phyloP scores from a whole-genome alignment of 2,329 filamentous ascomycete species.

The Nannizzia gypsea region DNA sequence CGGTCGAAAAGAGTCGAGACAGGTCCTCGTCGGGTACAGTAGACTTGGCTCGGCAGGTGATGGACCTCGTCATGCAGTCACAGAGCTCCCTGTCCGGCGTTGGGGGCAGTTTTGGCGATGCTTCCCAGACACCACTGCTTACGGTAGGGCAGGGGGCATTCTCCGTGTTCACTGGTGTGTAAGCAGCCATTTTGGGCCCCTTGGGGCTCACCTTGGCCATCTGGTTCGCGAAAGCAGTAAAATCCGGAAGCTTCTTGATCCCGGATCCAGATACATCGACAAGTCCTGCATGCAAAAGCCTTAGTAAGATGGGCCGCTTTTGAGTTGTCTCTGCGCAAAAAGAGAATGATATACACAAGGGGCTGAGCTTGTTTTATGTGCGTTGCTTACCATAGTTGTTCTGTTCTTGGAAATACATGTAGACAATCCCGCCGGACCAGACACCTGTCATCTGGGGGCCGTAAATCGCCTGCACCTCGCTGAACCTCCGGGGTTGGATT shows the following conservation, averaged over 20 bases:
- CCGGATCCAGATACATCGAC: slow-evolving; percentile 52
- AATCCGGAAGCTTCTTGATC: slow-evolving; percentile 62
- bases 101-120: slow-evolving; percentile 60
- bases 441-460: slow-evolving; percentile 67
- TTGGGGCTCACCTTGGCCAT: slow-evolving; percentile 57
- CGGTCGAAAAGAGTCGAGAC: slow-evolving; percentile 51
- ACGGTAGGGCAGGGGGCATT: slow-evolving; percentile 56
- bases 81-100: slow-evolving; percentile 69
- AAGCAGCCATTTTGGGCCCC: slow-evolving; percentile 53
- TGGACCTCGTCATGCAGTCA: slow-evolving; percentile 66
- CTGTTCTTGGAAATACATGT: slow-evolving; percentile 90
- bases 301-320: slow-evolving; percentile 8
- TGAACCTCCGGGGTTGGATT: slow-evolving; percentile 60
- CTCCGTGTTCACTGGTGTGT: slow-evolving; percentile 61
- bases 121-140: slow-evolving; percentile 55
- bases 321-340: background rate
- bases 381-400: slow-evolving; percentile 67
- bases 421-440: slow-evolving; percentile 94
- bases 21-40: slow-evolving; percentile 48
- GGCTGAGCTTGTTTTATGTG: background rate
- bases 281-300: slow-evolving; percentile 19
- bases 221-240: slow-evolving; percentile 56
- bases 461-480: slow-evolving; percentile 75
- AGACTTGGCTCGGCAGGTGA: slow-evolving; percentile 57
- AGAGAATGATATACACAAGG: no score